phyloP scores from a whole-genome alignment of 176 grass and related monocot genomes.

The Cenchrus americanus region DNA sequence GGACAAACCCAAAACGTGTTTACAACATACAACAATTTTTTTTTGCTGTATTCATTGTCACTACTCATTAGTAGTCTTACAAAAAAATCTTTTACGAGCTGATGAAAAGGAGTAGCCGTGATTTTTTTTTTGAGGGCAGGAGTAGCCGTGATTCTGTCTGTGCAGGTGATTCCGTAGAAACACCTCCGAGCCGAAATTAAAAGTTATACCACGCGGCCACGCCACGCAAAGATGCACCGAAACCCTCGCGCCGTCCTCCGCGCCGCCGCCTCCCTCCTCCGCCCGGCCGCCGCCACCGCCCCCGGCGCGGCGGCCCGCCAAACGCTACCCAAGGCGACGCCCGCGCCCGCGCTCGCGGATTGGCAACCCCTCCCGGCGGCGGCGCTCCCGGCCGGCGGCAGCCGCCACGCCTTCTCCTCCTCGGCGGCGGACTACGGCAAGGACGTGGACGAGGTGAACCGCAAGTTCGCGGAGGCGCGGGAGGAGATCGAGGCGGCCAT shows the following conservation, averaged over 20 bases:
- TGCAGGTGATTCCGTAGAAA: background rate
- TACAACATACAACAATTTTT: too few relatives aligned
- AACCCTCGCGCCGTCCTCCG: conserved; percentile 67
- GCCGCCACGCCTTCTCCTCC: conserved; percentile 42
- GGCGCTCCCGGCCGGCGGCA: background rate
- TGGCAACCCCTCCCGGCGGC: background rate
- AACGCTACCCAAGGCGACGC: background rate
- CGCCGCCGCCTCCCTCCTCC: conserved; percentile 52
- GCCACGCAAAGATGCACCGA: conserved; percentile 56
- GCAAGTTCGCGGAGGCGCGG: conserved; percentile 93
- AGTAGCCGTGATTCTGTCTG: background rate
- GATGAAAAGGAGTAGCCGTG: too few relatives aligned
- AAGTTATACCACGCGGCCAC: too few relatives aligned
- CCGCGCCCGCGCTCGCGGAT: background rate
- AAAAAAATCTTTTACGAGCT: too few relatives aligned
- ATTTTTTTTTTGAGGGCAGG: too few relatives aligned
- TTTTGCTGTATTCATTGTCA: too few relatives aligned
- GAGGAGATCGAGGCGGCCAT: conserved; percentile 97
- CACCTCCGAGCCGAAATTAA: background rate
- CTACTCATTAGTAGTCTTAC: too few relatives aligned
- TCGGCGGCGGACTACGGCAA: conserved; percentile 58
- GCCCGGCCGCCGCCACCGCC: background rate
- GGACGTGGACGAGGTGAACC: conserved; percentile 93
- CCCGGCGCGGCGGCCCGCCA: background rate
- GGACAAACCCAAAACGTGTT: too few relatives aligned